Evolutionary conservation across 2,329 filamentous ascomycete genomes (phyloP).

Genomic region (Hymenoscyphus fructigenus): DNA sequence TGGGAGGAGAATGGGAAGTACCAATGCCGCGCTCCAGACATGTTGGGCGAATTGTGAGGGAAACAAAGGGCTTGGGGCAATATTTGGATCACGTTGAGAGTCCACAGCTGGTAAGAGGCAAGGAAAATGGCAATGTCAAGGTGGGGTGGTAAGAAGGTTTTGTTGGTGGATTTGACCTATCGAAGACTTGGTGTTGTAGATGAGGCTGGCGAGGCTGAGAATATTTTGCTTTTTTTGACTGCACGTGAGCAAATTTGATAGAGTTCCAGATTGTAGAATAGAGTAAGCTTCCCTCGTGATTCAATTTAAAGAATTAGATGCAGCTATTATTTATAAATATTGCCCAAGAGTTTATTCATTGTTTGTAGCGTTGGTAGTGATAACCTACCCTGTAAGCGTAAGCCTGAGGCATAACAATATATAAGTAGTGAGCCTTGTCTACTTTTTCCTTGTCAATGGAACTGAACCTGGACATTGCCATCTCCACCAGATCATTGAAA

Average conservation of each 20-base stretch:
- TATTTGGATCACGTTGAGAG: neutral
- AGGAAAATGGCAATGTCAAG: neutral
- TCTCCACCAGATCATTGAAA: neutral
- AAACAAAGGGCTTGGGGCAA: neutral
- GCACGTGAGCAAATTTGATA: neutral
- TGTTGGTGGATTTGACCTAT: neutral
- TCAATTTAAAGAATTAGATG: no score
- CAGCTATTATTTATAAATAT: neutral
- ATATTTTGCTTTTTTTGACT: neutral
- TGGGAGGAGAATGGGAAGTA: slow-evolving; percentile 40
- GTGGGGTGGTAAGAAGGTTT: neutral
- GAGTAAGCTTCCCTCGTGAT: neutral
- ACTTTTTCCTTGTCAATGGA: neutral
- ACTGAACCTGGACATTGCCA: neutral
- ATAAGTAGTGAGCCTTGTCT: neutral
- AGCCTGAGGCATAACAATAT: neutral
- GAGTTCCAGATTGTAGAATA: no score
- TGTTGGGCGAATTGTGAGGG: slow-evolving; percentile 28
- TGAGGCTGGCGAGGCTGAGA: slow-evolving; percentile 16
- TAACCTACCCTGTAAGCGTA: neutral
- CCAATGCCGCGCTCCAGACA: slow-evolving; percentile 66
- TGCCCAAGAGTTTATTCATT: neutral
- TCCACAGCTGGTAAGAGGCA: neutral
- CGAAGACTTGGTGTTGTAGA: slow-evolving; percentile 4
- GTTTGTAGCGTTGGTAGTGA: no score